Percentiles rank a stretch among this genome's conserved stretches.
Evolutionary conservation across 495 filamentous ascomycete species (phyloP).

Genomic region (Neurospora sp.): DNA sequence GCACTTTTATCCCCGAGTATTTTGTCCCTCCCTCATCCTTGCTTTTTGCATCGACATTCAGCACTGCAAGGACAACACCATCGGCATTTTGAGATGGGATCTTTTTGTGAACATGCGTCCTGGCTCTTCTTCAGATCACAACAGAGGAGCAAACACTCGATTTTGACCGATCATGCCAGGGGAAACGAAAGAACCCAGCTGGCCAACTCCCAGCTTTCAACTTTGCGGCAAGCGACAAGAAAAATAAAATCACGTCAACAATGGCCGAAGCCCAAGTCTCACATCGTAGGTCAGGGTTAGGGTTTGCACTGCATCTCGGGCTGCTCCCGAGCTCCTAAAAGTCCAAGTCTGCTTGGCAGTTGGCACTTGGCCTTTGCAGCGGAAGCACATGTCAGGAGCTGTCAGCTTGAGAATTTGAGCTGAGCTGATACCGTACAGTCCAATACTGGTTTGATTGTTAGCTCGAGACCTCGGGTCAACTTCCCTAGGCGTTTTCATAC

Average conservation of each 20-base stretch:
- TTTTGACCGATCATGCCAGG: background rate
- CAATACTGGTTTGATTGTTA: too few species aligned
- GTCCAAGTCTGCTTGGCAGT: background rate
- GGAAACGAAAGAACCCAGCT: background rate
- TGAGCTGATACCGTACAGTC: too few species aligned
- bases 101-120: background rate
- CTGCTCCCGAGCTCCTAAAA: background rate
- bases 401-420: background rate
- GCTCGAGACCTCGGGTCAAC: too few species aligned
- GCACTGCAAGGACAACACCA: background rate
- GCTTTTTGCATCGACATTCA: background rate
- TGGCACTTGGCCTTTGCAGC: background rate
- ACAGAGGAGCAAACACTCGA: background rate
- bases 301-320: background rate
- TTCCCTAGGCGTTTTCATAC: too few species aligned
- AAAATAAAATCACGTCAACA: background rate
- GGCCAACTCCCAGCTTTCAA: background rate
- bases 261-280: background rate
- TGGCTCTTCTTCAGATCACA: background rate
- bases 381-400: background rate
- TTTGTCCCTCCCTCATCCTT: background rate
- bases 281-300: background rate
- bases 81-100: background rate
- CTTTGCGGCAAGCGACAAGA: background rate
- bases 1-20: background rate